These are phyloP conservation scores for Corylus avellana DNA, from an alignment of 306 rosid genomes.

Conservation along the genomic window DNA sequence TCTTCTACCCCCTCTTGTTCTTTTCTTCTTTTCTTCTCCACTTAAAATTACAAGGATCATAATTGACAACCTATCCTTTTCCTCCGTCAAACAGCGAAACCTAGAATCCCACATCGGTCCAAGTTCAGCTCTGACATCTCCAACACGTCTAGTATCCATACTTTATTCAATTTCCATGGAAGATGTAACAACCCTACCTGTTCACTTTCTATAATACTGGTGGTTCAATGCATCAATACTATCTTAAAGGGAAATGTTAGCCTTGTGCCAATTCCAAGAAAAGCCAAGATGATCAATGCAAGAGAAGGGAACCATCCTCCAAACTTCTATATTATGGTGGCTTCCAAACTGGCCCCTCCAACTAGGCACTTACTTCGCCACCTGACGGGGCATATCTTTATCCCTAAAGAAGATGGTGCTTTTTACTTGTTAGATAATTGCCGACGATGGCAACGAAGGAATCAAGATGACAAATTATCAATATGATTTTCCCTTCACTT, in stretches of 20 bases:
- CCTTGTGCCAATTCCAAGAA: neutral
- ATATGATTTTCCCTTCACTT: neutral
- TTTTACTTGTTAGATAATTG: neutral
- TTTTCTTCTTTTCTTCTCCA: too few relatives aligned
- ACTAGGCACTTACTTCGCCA: too few relatives aligned
- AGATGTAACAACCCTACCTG: neutral
- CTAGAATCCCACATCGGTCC: neutral
- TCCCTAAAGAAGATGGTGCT: neutral
- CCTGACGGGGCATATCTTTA: neutral
- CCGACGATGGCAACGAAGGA: neutral
- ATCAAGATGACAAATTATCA: neutral
- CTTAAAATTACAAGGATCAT: neutral
- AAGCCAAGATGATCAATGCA: neutral
- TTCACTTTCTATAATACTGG: neutral
- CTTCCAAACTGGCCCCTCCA: too few relatives aligned
- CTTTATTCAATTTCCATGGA: neutral
- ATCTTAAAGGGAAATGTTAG: neutral
- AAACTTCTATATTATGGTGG: too few relatives aligned
- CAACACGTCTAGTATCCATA: neutral
- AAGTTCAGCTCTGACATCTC: neutral
- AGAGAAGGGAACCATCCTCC: neutral
- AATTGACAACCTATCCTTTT: neutral
- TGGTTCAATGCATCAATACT: neutral
- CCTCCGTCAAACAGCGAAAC: neutral
- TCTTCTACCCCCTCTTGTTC: too few relatives aligned